Base-by-base conservation (phyloP, 1,284 basidiomycete genomes). In the Fomitiporia mediterranea region DNA sequence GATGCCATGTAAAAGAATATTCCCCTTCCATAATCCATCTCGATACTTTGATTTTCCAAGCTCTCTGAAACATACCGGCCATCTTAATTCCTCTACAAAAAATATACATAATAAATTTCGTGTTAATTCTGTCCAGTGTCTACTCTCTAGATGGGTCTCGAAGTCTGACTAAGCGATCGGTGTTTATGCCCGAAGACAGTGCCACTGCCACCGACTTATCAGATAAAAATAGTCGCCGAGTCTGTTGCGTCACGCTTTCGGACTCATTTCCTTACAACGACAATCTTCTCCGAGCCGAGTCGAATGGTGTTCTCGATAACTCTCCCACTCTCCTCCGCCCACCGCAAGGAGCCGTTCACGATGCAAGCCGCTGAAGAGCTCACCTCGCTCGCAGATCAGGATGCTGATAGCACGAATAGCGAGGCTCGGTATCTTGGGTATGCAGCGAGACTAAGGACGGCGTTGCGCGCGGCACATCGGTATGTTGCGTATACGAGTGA, bases 391-490 rank as follows among this genome's bases (percentile, higher is more conserved):
- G 84, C 80, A 8, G 83, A 88, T 66, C 69, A 77, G 59, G 67
- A 85, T 70, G 83, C 74, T 21, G 80, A 85, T 68, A 79, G 77
- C 15, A 81, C 78, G 34, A 82, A 89, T 66, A 81, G 83, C 0
- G 78, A 84, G 7, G 62, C 84, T 46, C 76, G 81, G 37, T 84
- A 85, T 71, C 75, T 86, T 70, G 91, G 90, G 2, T 93, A 94
- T 68, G 85, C 81, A 68, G 82, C 89, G 56, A 85, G 91, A 61
- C 72, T 92, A 38, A 77, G 88, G 62, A 92, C 91, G 11, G 86
- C 87, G 25, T 71, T 89, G 55, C 76, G 88, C 35, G 89, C 89
- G 15, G 75, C 82, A n/a, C 76, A 82, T 17, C 79, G 91, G 58
- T 52, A 38, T 63, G 50, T 65, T 64, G 67, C 63, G 17, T 72